A percentile compares a stretch with the other conserved stretches of the same genome.
Conservation (phyloP, 805 yeast species). For the Wickerhamia fluorescens region DNA sequence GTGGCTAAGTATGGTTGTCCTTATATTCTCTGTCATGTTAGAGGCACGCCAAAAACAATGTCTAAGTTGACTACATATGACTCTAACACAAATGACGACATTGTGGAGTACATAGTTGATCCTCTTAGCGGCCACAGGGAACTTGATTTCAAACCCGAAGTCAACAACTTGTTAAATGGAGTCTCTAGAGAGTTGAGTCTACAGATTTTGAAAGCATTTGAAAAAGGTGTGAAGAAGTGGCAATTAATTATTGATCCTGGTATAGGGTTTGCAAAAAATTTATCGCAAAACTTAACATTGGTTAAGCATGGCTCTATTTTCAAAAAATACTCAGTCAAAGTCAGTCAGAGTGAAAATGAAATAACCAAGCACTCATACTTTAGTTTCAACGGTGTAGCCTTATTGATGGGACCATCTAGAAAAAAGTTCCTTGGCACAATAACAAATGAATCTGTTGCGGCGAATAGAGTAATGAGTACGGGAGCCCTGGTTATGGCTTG, state of each 20-base stretch:
- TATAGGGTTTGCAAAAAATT: conserved; percentile 86
- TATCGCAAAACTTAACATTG: conserved; percentile 61
- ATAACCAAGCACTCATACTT: conserved; percentile 22
- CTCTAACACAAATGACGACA: conserved; percentile 26
- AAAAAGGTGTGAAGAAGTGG: conserved; percentile 73
- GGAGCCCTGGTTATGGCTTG: conserved; percentile 69
- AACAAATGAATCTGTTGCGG: conserved; percentile 49
- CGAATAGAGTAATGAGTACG: conserved; percentile 68
- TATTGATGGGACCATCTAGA: conserved; percentile 82
- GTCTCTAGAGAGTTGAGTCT: conserved; percentile 59
- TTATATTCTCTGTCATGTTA: conserved; percentile 73
- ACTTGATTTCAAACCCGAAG: conserved; percentile 11
- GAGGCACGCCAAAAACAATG: conserved; percentile 83
- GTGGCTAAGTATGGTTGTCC: conserved; percentile 70
- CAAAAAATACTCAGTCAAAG: conserved; percentile 40
- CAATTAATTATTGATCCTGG: conserved; percentile 94
- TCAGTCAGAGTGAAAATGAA: conserved; percentile 18
- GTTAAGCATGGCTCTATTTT: conserved; percentile 44
- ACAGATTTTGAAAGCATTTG: conserved; percentile 50
- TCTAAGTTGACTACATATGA: conserved; percentile 47
- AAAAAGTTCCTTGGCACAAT: conserved; percentile 78
- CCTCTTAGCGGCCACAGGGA: conserved; percentile 18
- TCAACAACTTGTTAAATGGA: conserved; percentile 41
- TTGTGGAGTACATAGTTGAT: conserved; percentile 30
- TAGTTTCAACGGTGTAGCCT: conserved; percentile 50